Percentiles rank a stretch among this genome's conserved stretches.
Conservation (phyloP, 441 rosid species). For the Macaranga tanarius region DNA sequence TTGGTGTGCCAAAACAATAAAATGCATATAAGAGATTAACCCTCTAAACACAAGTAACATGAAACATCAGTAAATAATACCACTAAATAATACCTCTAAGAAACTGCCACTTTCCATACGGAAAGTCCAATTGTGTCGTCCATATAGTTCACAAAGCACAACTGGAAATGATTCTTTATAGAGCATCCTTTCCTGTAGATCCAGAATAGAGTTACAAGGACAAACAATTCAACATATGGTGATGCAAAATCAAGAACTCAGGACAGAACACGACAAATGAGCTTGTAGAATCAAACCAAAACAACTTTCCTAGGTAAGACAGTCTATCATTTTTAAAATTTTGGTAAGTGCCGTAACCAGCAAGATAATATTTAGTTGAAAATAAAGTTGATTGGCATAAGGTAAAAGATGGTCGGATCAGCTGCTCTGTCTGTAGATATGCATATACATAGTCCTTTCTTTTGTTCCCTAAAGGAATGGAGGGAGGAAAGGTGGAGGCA, state of each 20-base stretch:
- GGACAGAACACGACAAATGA: slow-evolving; percentile 1
- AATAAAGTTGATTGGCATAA: background rate
- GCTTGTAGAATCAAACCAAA: background rate
- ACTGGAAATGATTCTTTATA: slow-evolving; percentile 61
- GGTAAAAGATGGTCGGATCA: slow-evolving; percentile 2
- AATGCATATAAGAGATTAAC: background rate
- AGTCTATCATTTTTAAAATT: background rate
- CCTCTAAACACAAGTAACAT: slow-evolving; percentile 9
- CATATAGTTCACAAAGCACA: slow-evolving; percentile 55
- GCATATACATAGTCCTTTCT: background rate
- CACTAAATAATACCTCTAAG: slow-evolving; percentile 54
- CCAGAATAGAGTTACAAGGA: slow-evolving; percentile 22
- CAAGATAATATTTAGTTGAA: background rate
- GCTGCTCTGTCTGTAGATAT: background rate
- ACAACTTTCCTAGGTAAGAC: background rate
- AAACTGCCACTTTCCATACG: slow-evolving; percentile 62
- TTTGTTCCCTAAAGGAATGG: background rate
- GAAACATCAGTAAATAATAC: slow-evolving; percentile 11
- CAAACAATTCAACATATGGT: slow-evolving; percentile 11
- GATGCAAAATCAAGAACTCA: slow-evolving; percentile 7
- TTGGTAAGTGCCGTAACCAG: background rate
- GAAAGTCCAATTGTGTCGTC: slow-evolving; percentile 61
- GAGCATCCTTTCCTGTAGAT: slow-evolving; percentile 56
- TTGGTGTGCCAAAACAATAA: background rate
- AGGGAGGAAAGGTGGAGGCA: background rate